Conservation (phyloP, 2,329 filamentous ascomycete species). For the Rachicladosporium sp. region DNA sequence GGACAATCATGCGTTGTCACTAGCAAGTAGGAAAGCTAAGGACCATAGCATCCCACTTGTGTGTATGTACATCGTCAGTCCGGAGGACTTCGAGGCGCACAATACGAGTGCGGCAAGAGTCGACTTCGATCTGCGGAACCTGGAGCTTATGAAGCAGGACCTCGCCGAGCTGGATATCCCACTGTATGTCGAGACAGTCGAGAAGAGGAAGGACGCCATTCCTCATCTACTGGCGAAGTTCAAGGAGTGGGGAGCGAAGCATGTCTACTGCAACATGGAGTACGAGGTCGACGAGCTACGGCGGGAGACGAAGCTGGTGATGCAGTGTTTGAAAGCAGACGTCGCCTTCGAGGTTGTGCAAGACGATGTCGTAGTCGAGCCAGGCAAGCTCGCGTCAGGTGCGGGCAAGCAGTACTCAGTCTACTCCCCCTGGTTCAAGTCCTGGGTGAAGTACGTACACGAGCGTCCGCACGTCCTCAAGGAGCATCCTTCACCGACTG, state of each 20-base stretch:
- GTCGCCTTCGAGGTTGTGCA: slow-evolving; percentile 61
- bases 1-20: slow-evolving; percentile 61
- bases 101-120: slow-evolving; percentile 59
- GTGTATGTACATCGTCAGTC: slow-evolving; percentile 66
- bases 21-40: slow-evolving; percentile 56
- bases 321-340: slow-evolving; percentile 46
- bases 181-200: slow-evolving; percentile 59
- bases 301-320: slow-evolving; percentile 57
- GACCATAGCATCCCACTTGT: slow-evolving; percentile 60
- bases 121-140: slow-evolving; percentile 64
- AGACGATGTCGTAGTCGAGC: slow-evolving; percentile 72
- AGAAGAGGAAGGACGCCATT: slow-evolving; percentile 51
- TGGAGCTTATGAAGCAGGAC: slow-evolving; percentile 53
- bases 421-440: slow-evolving; percentile 68
- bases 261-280: slow-evolving; percentile 73
- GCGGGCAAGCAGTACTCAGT: slow-evolving; percentile 70
- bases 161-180: slow-evolving; percentile 63
- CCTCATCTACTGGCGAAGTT: slow-evolving; percentile 52
- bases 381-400: slow-evolving; percentile 54
- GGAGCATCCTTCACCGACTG: slow-evolving; percentile 43
- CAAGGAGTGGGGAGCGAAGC: slow-evolving; percentile 58
- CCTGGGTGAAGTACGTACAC: slow-evolving; percentile 65
- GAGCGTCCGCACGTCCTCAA: slow-evolving; percentile 55
- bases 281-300: slow-evolving; percentile 86
- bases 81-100: slow-evolving; percentile 76